Evolutionary conservation across 805 yeast genomes (phyloP).

Genomic region (Spathaspora arborariae): DNA sequence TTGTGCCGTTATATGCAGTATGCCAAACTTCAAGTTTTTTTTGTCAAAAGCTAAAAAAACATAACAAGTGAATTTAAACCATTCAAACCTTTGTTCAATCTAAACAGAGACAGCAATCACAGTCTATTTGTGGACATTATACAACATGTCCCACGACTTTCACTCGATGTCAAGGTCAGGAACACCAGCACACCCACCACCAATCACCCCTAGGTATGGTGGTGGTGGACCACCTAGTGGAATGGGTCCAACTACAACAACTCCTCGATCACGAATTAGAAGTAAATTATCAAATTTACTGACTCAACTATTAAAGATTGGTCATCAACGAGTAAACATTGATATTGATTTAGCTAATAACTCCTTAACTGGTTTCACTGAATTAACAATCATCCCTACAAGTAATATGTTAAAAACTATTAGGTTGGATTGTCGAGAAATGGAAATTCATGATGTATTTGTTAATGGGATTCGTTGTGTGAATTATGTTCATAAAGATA

Average conservation of each 20-base stretch:
- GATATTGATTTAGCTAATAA: slow-evolving; percentile 73
- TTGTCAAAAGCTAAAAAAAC: no score
- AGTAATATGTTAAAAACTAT: slow-evolving; percentile 54
- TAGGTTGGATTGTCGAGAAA: slow-evolving; percentile 76
- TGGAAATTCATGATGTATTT: slow-evolving; percentile 57
- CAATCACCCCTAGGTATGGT: not conserved
- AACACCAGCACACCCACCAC: slow-evolving; percentile 2
- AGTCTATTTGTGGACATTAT: not conserved
- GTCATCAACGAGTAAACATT: slow-evolving; percentile 77
- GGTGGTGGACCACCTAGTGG: not conserved
- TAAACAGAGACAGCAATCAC: not conserved
- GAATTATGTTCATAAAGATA: slow-evolving; percentile 54
- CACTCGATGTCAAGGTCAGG: slow-evolving; percentile 4
- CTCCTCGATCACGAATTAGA: slow-evolving; percentile 3
- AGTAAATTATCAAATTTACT: slow-evolving; percentile 19
- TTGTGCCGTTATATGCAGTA: no score
- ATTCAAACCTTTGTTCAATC: no score
- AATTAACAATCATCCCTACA: slow-evolving; percentile 73
- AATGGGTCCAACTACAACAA: not conserved
- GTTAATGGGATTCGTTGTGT: slow-evolving; percentile 57
- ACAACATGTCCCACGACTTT: not conserved
- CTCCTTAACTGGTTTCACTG: slow-evolving; percentile 69
- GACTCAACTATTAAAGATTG: slow-evolving; percentile 59
- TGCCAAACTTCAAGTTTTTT: no score
- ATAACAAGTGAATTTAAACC: no score